Base-by-base conservation (phyloP, 1,284 basidiomycete species). In the Tilletia setariae region DNA sequence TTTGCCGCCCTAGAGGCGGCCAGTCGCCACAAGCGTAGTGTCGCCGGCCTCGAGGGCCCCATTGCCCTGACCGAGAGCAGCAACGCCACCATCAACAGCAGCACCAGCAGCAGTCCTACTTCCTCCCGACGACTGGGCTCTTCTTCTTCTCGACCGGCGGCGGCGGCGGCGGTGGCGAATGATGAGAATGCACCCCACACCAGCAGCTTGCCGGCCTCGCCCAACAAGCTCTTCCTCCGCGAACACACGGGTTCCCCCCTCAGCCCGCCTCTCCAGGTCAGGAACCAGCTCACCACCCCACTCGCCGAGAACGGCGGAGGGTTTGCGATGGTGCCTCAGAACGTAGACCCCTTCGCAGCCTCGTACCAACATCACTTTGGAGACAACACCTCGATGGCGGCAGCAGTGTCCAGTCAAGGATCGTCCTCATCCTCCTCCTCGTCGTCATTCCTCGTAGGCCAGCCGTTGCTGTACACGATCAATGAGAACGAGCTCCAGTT, bases 321-420 rank as follows among this genome's bases (percentile, higher is more conserved):
- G n/a, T 49, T 59, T 19, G 19, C 15, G 11, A 23, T 23, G 19
- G n/a, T n/a, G n/a, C n/a, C n/a, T n/a, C 49, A 53, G 49, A 53
- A 23, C 53, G 53, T 28, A 7, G 53, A 59, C 3, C 53, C 53
- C 8, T 59, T 59, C 25, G 16, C 23, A 28, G 15, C 53, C 4
- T 59, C 53, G 8, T 59, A 59, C 8, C 47, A 49, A 2, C 53
- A 59, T 9, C 53, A 59, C 53, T 59, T 59, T 30, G 53, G 53
- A 21, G 53, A 59, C n/a, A 59, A 59, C 53, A n/a, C n/a, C n/a
- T 30, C 53, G 53, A 59, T 30, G 53, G n/a, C n/a, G n/a, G n/a
- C n/a, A n/a, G n/a, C n/a, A n/a, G 28, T 28, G 1, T 59, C 53
- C 1, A 21, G 23, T 21, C 8, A 16, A 2, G 6, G 13, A 15